Percentiles rank a stretch among this genome's conserved stretches.
These are phyloP conservation scores for Penicillium antarcticum DNA, from an alignment of 495 filamentous ascomycete species.

Conservation along the genomic window DNA sequence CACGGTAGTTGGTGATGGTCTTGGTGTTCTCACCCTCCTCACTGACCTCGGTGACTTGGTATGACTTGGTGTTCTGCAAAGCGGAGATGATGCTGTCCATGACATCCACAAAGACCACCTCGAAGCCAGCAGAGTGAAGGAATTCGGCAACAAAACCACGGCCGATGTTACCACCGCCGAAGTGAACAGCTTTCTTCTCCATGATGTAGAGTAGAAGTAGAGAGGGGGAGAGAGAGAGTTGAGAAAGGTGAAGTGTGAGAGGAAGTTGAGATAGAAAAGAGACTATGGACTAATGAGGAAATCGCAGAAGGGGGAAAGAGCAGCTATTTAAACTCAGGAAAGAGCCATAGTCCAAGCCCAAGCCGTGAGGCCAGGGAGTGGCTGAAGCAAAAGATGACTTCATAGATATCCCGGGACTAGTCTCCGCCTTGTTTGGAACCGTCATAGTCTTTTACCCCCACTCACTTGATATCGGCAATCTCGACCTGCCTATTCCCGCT, in stretches of 20 bases:
- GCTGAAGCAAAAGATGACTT: constrained; percentile 20
- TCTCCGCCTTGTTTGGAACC: constrained; percentile 27
- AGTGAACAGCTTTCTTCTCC: constrained; percentile 84
- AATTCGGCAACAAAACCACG: constrained; percentile 68
- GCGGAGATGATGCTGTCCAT: constrained; percentile 72
- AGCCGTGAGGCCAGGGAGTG: background rate
- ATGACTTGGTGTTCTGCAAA: constrained; percentile 69
- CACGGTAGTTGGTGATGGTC: constrained; percentile 87
- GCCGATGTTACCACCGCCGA: constrained; percentile 91
- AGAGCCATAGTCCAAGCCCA: background rate
- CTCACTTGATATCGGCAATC: background rate
- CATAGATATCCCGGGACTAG: constrained; percentile 24
- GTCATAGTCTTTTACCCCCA: background rate
- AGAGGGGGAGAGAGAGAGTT: background rate
- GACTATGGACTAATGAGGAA: background rate
- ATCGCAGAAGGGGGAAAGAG: background rate
- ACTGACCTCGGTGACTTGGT: constrained; percentile 91
- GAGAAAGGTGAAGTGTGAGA: background rate
- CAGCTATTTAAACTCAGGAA: constrained; percentile 3
- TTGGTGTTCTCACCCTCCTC: constrained; percentile 76
- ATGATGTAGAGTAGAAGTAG: constrained; percentile 31
- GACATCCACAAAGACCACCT: constrained; percentile 95
- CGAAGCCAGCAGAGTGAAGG: constrained; percentile 72
- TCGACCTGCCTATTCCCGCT: background rate
- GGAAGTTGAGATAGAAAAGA: constrained; percentile 3